phyloP scores from a whole-genome alignment of 2,329 filamentous ascomycete species.

The Pseudonectria foliicola region DNA sequence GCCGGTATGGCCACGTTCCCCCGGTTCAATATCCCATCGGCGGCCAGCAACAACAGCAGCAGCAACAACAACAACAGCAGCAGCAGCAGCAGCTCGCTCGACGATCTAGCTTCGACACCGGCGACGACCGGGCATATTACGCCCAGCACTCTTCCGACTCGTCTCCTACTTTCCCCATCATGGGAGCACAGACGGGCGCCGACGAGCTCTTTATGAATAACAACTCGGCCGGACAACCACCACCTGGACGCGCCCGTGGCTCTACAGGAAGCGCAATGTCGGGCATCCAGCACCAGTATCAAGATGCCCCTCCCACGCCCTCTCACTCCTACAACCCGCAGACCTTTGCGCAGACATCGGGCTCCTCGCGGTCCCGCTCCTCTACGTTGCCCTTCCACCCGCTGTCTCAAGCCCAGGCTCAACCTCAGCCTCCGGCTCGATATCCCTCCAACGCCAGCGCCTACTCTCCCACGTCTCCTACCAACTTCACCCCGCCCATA shows the following conservation, averaged over 20 bases:
- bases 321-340: conserved; percentile 63
- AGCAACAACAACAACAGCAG: conserved; percentile 26
- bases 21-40: conserved; percentile 56
- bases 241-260: conserved; percentile 31
- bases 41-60: conserved; percentile 25
- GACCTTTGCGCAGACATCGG: conserved; percentile 40
- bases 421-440: conserved; percentile 16
- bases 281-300: conserved; percentile 46
- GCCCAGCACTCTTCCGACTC: conserved; percentile 23
- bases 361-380: conserved; percentile 41
- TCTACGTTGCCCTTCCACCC: conserved; percentile 44
- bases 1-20: conserved; percentile 59
- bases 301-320: conserved; percentile 39
- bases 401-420: conserved; percentile 20
- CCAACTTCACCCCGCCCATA: conserved; percentile 43
- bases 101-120: conserved; percentile 67
- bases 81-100: conserved; percentile 35
- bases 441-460: conserved; percentile 31
- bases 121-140: conserved; percentile 60
- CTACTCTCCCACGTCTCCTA: conserved; percentile 29
- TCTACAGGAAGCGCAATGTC: conserved; percentile 39
- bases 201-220: conserved; percentile 61
- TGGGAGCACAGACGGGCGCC: conserved; percentile 20
- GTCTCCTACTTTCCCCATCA: conserved; percentile 15
- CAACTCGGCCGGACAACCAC: conserved; percentile 30